Base-by-base conservation (phyloP, 2,329 filamentous ascomycete species). In the Fusarium bulbicola region DNA sequence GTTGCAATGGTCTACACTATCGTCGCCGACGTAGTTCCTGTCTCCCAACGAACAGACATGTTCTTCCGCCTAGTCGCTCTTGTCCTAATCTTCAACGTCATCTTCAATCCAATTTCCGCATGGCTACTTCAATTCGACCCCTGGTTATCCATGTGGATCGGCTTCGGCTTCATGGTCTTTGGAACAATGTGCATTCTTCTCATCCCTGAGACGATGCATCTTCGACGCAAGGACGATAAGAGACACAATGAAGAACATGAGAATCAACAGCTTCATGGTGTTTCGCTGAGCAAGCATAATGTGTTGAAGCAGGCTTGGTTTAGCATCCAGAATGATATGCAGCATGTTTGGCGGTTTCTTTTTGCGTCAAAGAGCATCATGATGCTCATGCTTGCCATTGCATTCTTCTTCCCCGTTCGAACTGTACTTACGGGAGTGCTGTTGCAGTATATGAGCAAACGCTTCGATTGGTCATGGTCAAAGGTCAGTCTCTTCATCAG, bases 381-480 rank as follows among this genome's bases (percentile, higher is more conserved):
- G 53, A 63, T 83, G 18, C 79, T 87, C 8, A 80, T 85, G 24
- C 8, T 82, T 5, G 81, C 83, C 0, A 78, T 76, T 21, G 76
- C 76, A 1, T 34, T 76, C n/a, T 77, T 64, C n/a, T 71, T 65
- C 14, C 76, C 80, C 2, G 68, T 84, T 21, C 75, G 77, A 3
- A 77, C 83, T 20, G 77, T 79, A 14, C 60, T 82, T 10, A 45
- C 79, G 0, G 77, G 80, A 30, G 81, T 82, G 28, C 66, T 88
- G 11, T 73, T 89, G 6, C 89, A 90, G 74, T 89, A 89, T 73
- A 82, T 86, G 60, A 86, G 85, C 2, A 86, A 84, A 53, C 82
- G 87, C 11, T 90, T 87, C 75, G 58, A 79, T 36, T 86, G 87
- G 82, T 83, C 82, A 13, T 86, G 85, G 84, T 83, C 82, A 45